Evolutionary conservation across 2,329 filamentous ascomycete genomes (phyloP), one percentile per base, ranked within the genome.

Genomic region (Colletotrichum lupini): DNA sequence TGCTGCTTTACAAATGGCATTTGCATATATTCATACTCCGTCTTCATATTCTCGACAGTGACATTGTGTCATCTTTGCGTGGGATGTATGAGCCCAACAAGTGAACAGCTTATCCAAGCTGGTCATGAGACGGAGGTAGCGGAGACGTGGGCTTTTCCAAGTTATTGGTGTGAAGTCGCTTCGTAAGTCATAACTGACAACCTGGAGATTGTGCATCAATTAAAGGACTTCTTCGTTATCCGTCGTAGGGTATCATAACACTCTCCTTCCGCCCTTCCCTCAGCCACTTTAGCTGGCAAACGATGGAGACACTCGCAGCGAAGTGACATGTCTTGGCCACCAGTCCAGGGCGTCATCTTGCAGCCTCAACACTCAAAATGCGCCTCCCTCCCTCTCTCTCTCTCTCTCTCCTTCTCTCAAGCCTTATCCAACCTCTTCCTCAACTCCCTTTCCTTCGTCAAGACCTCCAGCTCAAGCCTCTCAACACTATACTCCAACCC

Each of bases 401-500:
- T 35, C 32, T 35, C 4, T 35, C 32, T 35, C 30, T 32, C 9
- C 11, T 9, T 35, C 8, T 32, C 30, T 32, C 78, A 82, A n/a
- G 78, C 75, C 68, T 77, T 77, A 22, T 87, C 87, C 57, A 90
- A 76, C 74, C 86, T 81, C 81, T 87, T 85, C 76, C 87, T 81
- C 78, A 91, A 77, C 81, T 92, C 89, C 74, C 89, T 84, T 83
- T 91, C 89, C 81, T 90, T 91, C 79, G 98, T 95, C 77, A 91
- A 88, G n/a, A 94, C 93, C 84, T 98, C 94, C 78, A 98, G 80
- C 85, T 97, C 94, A 76, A 98, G 82, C 74, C 95, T 89, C 80
- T 97, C 94, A 22, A 98, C 94, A 32, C 94, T 93, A 85, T 97
- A 98, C 80, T 94, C 92, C 77, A 98, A 84, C 62, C 94, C 90